Base-by-base conservation (phyloP, 1,139 yeast genomes). In the Scheffersomyces segobiensis region DNA sequence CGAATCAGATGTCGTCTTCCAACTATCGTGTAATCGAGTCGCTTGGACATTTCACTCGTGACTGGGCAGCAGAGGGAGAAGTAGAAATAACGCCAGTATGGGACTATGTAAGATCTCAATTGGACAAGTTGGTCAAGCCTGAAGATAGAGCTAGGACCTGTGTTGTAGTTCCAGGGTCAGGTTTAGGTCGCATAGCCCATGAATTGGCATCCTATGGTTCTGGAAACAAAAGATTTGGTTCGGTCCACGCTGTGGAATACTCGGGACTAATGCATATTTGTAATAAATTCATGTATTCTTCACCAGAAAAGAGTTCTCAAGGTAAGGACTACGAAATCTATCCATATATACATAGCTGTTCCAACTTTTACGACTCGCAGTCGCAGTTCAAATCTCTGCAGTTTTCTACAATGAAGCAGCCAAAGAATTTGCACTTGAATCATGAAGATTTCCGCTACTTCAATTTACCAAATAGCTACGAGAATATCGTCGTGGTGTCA, bases 161-260 rank as follows among this genome's bases (percentile, higher is more conserved):
- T 21, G 79, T 89, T 0, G 70, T 91, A 4, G 82, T 89, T 2
- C 97, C 97, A 0, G 97, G 97, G 0, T 84, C 93, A 0, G 97
- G 97, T 0, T 75, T 88, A 51, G 96, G 96, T 0, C 77, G 90
- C 63, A 74, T 89, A 1, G 87, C 96, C 1, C 87, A 87, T 67
- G 88, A 86, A 61, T 63, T 89, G 24, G 82, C 92, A 0, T 56
- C 60, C 4, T 62, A 70, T 60, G 78, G 75, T 7, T 63, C 61
- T 2, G 10, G 50, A 20, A 46, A 52, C 3, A 50, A 62, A 18
- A 62, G 62, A 5, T 78, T 79, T 62, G 72, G 74, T 0, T 68
- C 80, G 1, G 91, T 90, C 0, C 87, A 87, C 61, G 86, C 95
- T 0, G 81, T 91, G 21, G 97, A 92, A 67, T 83, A 81, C 67